Evolutionary conservation across 371 early-diverging fungal species (phyloP), one percentile per base, ranked within the genome.

Genomic region (Rhizopus stolonifer): DNA sequence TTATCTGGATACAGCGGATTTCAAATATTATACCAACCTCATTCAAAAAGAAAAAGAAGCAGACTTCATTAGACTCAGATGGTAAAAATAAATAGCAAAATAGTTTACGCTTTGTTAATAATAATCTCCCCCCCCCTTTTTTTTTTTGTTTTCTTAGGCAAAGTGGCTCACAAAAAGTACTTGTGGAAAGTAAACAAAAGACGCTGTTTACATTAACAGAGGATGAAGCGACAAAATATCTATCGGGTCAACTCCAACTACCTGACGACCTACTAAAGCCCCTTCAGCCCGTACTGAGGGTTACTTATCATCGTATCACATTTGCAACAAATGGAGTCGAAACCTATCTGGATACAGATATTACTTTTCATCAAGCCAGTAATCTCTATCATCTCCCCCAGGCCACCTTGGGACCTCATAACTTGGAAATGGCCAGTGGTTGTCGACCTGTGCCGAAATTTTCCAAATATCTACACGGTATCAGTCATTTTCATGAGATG

Each of bases 241-340:
- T 74, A 8, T 83, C 84, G 59, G 95, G 95, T 57, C 82, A 84
- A 26, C 91, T 88, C 82, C 90, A 90, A n/a, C 88, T 29, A 29
- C 31, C 31, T 10, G 90, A n/a, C 88, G n/a, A n/a, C n/a, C n/a
- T n/a, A n/a, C 94, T 49, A n/a, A 89, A 89, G 64, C 71, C 82
- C 7, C 73, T 98, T 26, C 70, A 77, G 19, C 99, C 99, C 45
- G 84, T 87, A 18, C 64, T 90, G 42, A 87, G 98, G 42, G 92
- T 95, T 2, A 93, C 93, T 61, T 98, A 99, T 80, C 96, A 94
- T 71, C 86, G 99, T 70, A 95, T 93, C 9, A 98, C 99, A 3
- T 99, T 99, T 84, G 98, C 98, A 68, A 67, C 99, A 3, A 95
- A 93, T 25, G 95, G 94, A 72, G 91, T 95, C 11, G 85, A 98